Percentiles rank a stretch among this genome's conserved stretches.
phyloP scores from a whole-genome alignment of 2,329 filamentous ascomycete genomes.

The Paramyrothecium sp. region DNA sequence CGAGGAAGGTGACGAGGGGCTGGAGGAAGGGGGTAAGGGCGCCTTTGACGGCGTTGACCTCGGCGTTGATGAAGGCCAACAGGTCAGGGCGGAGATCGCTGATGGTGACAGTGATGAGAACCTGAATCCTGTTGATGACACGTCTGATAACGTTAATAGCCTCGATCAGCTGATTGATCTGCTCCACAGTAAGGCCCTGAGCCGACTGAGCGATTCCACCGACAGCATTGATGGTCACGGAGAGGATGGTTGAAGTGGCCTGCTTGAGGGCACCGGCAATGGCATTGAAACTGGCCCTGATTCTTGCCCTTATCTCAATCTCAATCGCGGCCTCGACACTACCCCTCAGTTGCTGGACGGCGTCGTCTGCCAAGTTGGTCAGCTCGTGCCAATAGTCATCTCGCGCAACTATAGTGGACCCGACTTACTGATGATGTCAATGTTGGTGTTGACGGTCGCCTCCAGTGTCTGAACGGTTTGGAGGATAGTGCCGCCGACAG shows the following conservation, averaged over 20 bases:
- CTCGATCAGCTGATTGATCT: slow-evolving; percentile 3
- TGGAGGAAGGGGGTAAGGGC: background rate
- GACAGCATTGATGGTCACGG: slow-evolving; percentile 1
- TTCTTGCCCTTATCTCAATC: background rate
- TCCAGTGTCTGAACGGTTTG: slow-evolving; percentile 3
- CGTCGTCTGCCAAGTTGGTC: background rate
- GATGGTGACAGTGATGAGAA: background rate
- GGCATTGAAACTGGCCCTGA: slow-evolving; percentile 3
- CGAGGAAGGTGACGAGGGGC: background rate
- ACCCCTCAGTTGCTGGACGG: background rate
- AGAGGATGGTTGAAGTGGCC: slow-evolving; percentile 2
- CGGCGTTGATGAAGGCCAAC: background rate
- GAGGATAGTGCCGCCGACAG: slow-evolving; percentile 1
- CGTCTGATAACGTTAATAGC: background rate
- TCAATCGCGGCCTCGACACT: background rate
- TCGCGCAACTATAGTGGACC: background rate
- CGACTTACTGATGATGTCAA: slow-evolving; percentile 4
- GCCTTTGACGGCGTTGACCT: slow-evolving; percentile 1
- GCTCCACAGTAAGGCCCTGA: slow-evolving; percentile 1
- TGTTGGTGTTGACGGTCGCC: background rate
- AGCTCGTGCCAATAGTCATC: background rate
- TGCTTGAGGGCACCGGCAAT: background rate
- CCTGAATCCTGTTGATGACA: background rate
- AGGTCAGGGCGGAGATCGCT: background rate
- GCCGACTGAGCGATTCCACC: background rate